Conservation (phyloP, 2,329 filamentous ascomycete genomes). For the Cercospora zeina region DNA sequence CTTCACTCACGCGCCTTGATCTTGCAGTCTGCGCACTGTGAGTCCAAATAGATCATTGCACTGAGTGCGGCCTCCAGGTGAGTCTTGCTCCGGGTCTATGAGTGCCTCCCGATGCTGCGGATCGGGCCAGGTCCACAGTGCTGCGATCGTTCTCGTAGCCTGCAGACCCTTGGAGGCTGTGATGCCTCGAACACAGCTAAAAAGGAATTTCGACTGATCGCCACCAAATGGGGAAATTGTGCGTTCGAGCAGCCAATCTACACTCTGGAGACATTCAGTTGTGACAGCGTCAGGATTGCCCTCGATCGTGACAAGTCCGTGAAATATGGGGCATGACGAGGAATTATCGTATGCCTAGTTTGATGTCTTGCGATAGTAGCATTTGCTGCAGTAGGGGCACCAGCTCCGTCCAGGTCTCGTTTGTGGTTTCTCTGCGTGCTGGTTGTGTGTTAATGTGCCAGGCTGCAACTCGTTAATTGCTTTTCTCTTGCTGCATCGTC, state of each 20-base stretch:
- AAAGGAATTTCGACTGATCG: not conserved
- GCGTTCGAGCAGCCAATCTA: not conserved
- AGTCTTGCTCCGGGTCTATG: not conserved
- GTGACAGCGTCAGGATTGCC: not conserved
- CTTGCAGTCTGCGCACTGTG: not conserved
- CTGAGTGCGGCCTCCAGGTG: not conserved
- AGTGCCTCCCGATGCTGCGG: not conserved
- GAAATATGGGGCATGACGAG: not conserved
- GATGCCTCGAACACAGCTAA: not conserved
- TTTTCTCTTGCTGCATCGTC: not conserved
- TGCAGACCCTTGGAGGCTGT: not conserved
- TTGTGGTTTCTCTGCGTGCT: not conserved
- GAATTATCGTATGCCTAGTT: not conserved
- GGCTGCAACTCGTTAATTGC: not conserved
- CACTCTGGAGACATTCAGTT: not conserved
- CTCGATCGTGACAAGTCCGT: not conserved
- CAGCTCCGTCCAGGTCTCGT: not conserved
- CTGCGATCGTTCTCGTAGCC: not conserved
- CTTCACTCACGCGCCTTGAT: not conserved
- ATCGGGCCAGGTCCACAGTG: not conserved
- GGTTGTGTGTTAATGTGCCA: not conserved
- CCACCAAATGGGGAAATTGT: not conserved
- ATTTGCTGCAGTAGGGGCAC: not conserved
- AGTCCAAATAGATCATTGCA: not conserved
- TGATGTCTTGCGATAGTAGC: not conserved